These are phyloP conservation scores for Aegle marmelos DNA, from an alignment of 345 rosid genomes.

Conservation along the genomic window DNA sequence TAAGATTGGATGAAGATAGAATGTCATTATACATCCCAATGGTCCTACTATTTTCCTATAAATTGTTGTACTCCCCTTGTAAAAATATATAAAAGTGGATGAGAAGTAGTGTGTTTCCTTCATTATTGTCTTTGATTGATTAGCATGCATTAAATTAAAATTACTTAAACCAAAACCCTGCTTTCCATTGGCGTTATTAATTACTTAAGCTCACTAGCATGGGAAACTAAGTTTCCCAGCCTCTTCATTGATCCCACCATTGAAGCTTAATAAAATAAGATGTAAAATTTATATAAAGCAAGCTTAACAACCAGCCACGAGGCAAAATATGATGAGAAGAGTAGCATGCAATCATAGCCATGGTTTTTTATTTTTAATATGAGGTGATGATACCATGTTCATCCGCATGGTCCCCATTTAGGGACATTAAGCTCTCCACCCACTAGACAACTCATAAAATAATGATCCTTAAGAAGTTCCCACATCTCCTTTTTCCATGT, in stretches of 20 bases:
- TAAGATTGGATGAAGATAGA: conserved; percentile 3
- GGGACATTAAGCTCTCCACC: conserved; percentile 37
- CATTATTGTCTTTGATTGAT: conserved; percentile 9
- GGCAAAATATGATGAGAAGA: conserved; percentile 11
- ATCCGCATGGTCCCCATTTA: conserved; percentile 50
- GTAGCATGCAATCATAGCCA: conserved; percentile 21
- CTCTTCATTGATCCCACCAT: conserved; percentile 9
- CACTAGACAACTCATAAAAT: conserved; percentile 34
- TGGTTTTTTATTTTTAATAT: conserved; percentile 6
- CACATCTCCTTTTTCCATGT: neutral
- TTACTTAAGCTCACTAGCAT: neutral
- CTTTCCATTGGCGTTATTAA: conserved; percentile 14
- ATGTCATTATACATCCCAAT: conserved; percentile 11
- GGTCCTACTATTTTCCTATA: neutral
- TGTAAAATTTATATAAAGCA: neutral
- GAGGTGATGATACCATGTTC: conserved; percentile 30
- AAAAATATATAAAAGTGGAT: neutral
- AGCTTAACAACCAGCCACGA: conserved; percentile 20
- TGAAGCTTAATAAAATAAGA: conserved; percentile 9
- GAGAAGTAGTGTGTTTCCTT: neutral
- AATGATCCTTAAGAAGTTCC: conserved; percentile 21
- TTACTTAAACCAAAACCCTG: conserved; percentile 1
- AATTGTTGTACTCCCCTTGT: neutral
- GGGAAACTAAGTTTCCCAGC: neutral
- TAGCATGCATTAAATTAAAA: neutral